These are phyloP conservation scores for Fraxinus greggii DNA, from an alignment of 305 asterid genomes.

Conservation along the genomic window DNA sequence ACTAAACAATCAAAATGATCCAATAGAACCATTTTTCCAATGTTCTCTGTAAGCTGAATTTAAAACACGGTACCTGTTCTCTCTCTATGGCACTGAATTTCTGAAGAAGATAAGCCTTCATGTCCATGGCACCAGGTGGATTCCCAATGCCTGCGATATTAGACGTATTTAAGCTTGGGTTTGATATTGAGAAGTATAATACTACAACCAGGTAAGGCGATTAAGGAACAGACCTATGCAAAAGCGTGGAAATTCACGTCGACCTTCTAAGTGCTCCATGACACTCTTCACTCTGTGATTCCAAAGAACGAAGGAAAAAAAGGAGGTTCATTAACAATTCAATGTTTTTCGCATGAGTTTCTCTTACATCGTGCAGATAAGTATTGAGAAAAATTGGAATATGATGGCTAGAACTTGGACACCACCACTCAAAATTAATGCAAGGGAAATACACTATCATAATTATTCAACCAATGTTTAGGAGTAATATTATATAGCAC, in stretches of 20 bases:
- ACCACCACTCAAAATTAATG: conserved; percentile 6
- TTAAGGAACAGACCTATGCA: conserved; percentile 66
- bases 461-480: not conserved
- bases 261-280: conserved; percentile 80
- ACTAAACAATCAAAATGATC: not conserved
- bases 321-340: not conserved
- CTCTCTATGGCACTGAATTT: conserved; percentile 77
- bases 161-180: conserved; percentile 6
- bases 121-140: conserved; percentile 95
- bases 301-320: not conserved
- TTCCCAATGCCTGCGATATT: conserved; percentile 66
- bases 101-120: conserved; percentile 90
- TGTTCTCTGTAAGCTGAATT: not conserved
- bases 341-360: conserved; percentile 7
- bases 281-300: conserved; percentile 76
- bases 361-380: not conserved
- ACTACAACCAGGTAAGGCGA: conserved; percentile 4
- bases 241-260: conserved; percentile 79
- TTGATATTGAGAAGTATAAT: not conserved
- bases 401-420: not conserved
- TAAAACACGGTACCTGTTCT: conserved; percentile 46
- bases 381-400: not conserved
- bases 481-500: not conserved
- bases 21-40: not conserved
- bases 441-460: conserved; percentile 3